Percentiles rank a stretch among this genome's conserved stretches.
Conservation (phyloP, 345 rosid species). For the Euphorbia pulcherrima region DNA sequence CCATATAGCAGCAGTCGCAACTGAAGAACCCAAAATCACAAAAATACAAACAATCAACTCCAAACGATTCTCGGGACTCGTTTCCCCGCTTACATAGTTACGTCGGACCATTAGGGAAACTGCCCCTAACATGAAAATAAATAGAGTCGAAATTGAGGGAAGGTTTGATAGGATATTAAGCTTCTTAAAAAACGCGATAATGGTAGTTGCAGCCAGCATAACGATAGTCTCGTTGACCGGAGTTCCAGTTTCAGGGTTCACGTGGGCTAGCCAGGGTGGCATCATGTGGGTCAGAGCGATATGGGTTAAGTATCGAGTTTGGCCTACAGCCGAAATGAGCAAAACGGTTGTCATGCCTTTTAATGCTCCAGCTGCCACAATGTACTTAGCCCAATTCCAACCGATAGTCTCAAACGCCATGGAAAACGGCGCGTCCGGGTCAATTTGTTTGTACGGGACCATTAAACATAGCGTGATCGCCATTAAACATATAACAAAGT, state of each 20-base stretch:
- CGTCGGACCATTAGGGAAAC: conserved; percentile 71
- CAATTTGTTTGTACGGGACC: conserved; percentile 46
- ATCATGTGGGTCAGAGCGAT: conserved; percentile 65
- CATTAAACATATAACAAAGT: conserved; percentile 41
- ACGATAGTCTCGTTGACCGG: conserved; percentile 51
- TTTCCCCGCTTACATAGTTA: conserved; percentile 54
- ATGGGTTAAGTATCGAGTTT: conserved; percentile 62
- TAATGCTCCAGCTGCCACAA: conserved; percentile 61
- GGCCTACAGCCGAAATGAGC: conserved; percentile 47
- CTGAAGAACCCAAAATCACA: conserved; percentile 46
- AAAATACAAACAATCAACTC: conserved; percentile 42
- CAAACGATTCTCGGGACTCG: conserved; percentile 34
- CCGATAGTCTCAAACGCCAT: conserved; percentile 54
- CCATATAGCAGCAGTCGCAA: conserved; percentile 52
- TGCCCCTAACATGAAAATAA: conserved; percentile 80
- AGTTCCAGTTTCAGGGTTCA: conserved; percentile 49
- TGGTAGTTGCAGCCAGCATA: conserved; percentile 43
- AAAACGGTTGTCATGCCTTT: conserved; percentile 66
- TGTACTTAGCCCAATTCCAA: conserved; percentile 58
- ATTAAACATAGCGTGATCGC: conserved; percentile 44
- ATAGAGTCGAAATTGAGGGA: conserved; percentile 55
- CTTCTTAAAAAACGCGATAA: conserved; percentile 50
- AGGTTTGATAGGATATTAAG: conserved; percentile 51
- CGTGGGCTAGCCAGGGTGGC: conserved; percentile 49
- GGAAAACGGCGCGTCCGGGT: conserved; percentile 54